Conservation (phyloP, 2,329 filamentous ascomycete species). For the Trichoderma sp. region DNA sequence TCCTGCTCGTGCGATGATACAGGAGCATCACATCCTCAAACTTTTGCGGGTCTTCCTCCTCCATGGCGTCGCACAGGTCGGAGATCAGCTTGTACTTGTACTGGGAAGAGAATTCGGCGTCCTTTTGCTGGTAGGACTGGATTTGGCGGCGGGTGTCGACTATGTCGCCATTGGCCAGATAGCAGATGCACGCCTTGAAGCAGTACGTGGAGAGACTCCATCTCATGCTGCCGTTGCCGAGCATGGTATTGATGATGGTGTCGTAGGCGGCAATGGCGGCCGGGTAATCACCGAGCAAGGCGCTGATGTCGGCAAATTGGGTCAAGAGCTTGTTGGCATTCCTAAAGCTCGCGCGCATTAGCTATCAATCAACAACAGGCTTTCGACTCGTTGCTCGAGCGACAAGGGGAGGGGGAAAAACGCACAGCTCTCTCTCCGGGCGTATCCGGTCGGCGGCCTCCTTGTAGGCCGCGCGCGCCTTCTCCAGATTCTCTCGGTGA, state of each 20-base stretch:
- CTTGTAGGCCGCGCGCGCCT: slow-evolving; percentile 79
- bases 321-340: slow-evolving; percentile 90
- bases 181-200: slow-evolving; percentile 89
- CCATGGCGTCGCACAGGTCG: slow-evolving; percentile 72
- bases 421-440: slow-evolving; percentile 15
- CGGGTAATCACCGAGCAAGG: slow-evolving; percentile 78
- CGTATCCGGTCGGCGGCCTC: slow-evolving; percentile 78
- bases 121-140: slow-evolving; percentile 76
- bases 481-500: slow-evolving; percentile 73
- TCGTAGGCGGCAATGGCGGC: slow-evolving; percentile 81
- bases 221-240: slow-evolving; percentile 89
- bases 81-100: slow-evolving; percentile 78
- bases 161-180: slow-evolving; percentile 69
- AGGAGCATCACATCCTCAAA: slow-evolving; percentile 86
- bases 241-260: slow-evolving; percentile 70
- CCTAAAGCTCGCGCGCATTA: background rate
- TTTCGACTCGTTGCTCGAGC: background rate
- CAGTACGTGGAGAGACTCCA: slow-evolving; percentile 96
- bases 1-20: slow-evolving; percentile 86
- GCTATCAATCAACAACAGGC: background rate
- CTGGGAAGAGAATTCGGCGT: slow-evolving; percentile 71
- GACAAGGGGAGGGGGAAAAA: background rate
- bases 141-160: slow-evolving; percentile 77
- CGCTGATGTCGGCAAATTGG: slow-evolving; percentile 85
- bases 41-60: slow-evolving; percentile 73